These are phyloP conservation scores for Aphanocladium album DNA, from an alignment of 2,329 filamentous ascomycete species.

Conservation along the genomic window DNA sequence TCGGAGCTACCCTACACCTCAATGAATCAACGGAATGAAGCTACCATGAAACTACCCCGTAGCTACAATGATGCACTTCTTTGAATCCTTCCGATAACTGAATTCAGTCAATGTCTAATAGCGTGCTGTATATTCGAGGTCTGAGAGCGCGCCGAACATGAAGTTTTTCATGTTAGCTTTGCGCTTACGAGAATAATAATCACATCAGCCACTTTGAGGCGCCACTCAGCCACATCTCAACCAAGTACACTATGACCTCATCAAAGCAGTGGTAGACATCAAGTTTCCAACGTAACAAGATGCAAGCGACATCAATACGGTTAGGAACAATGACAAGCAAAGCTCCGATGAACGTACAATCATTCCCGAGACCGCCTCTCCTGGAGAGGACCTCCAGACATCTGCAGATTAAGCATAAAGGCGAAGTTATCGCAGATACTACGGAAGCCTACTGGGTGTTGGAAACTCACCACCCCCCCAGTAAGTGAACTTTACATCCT, in stretches of 20 bases:
- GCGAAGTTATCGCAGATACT: slow-evolving; percentile 52
- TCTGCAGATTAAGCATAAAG: slow-evolving; percentile 52
- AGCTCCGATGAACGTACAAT: slow-evolving; percentile 48
- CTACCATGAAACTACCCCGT: background rate
- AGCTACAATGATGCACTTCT: background rate
- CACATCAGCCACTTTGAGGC: slow-evolving; percentile 8
- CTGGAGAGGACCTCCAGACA: slow-evolving; percentile 50
- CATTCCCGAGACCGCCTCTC: slow-evolving; percentile 54
- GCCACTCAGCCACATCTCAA: slow-evolving; percentile 13
- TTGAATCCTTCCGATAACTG: background rate
- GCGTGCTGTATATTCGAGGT: too few species aligned
- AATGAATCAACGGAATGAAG: background rate
- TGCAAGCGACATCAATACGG: background rate
- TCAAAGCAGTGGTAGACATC: background rate
- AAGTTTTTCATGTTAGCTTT: too few species aligned
- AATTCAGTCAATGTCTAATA: too few species aligned
- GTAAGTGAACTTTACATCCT: slow-evolving; percentile 26
- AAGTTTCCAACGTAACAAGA: background rate
- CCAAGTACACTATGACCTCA: background rate
- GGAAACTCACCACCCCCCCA: slow-evolving; percentile 58
- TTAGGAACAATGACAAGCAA: slow-evolving; percentile 30
- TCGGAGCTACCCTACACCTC: background rate
- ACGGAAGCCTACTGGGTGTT: slow-evolving; percentile 56
- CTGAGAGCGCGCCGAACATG: too few species aligned
- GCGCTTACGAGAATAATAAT: too few species aligned